Percentiles rank a stretch among this genome's conserved stretches.
phyloP scores from a whole-genome alignment of 352 stramenopile genomes.

The Pythium utonaiense region DNA sequence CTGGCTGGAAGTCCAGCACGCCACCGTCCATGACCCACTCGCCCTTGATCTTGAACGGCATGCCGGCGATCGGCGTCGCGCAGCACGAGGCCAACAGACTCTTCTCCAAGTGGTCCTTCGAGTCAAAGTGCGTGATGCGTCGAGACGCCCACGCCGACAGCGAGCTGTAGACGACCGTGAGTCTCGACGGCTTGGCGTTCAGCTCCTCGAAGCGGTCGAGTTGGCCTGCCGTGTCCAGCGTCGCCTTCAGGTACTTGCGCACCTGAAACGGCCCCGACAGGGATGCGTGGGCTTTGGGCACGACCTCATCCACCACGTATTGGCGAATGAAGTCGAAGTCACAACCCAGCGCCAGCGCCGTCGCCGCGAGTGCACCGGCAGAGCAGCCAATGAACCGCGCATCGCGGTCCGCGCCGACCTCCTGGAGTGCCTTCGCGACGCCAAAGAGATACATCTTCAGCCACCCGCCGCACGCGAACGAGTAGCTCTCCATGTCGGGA shows the following conservation, averaged over 20 bases:
- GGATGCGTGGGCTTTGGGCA: conserved; percentile 50
- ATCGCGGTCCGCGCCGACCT: conserved; percentile 56
- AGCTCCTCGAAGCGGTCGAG: conserved; percentile 49
- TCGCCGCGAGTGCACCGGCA: conserved; percentile 66
- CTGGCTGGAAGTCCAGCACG: conserved; percentile 79
- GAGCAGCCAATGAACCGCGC: conserved; percentile 77
- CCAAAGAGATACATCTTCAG: conserved; percentile 89
- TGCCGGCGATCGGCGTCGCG: conserved; percentile 68
- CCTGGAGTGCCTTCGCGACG: conserved; percentile 79
- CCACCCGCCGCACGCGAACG: conserved; percentile 84
- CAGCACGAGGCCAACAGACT: conserved; percentile 80
- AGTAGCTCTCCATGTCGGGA: conserved; percentile 48
- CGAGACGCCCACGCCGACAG: conserved; percentile 67
- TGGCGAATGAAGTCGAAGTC: conserved; percentile 71
- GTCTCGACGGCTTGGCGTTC: conserved; percentile 34
- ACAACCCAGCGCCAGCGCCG: conserved; percentile 61
- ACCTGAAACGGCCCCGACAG: conserved; percentile 59
- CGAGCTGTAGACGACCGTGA: conserved; percentile 73
- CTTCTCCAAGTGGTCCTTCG: conserved; percentile 52
- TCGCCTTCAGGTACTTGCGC: conserved; percentile 57
- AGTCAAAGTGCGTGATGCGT: conserved; percentile 64
- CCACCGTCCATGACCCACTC: conserved; percentile 88
- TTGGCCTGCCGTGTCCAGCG: conserved; percentile 31
- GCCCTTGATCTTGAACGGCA: conserved; percentile 77
- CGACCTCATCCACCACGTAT: conserved; percentile 51